Evolutionary conservation across 1,284 basidiomycete genomes (phyloP), one percentile per base, ranked within the genome.

Genomic region (Cryptococcus floricola): DNA sequence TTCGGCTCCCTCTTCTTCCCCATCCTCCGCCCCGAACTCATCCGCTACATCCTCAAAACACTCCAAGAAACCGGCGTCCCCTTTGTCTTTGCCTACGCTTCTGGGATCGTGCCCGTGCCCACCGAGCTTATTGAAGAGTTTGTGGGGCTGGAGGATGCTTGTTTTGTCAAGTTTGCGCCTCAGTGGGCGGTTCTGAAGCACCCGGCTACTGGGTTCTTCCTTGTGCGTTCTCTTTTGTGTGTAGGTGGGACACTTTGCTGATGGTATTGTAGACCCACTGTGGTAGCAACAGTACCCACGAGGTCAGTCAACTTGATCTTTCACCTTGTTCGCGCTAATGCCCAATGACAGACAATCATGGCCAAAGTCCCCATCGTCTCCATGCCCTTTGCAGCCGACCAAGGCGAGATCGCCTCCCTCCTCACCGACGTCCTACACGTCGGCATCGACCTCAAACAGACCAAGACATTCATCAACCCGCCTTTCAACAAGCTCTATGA

Each of bases 381-480:
- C 9, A 54, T 63, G 56, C 65, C 65, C 16, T 65, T 67, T 43
- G 59, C 48, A 8, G 65, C 65, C 13, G 65, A 67, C 51, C 65
- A 65, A 56, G 63, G 58, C 6, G 61, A 65, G 37, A 57, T 59
- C 31, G 45, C 59, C 16, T 13, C 50, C 2, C 23, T 60, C 38
- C 18, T 53, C 16, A 48, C 45, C 39, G 50, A 52, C 19, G 50
- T 48, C 13, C 58, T 53, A 41, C 55, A 55, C 37, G 61, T 53
- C 31, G 61, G 47, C 6, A 54, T 65, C 48, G 56, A 57, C n/a
- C 42, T 67, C 27, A 23, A 23, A 23, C 23, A 23, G 23, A 23
- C 23, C 23, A 23, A 23, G 23, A 23, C 23, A 23, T 23, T 67
- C 53, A 23, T 25, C 4, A 48, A 54, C 4, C 39, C 49, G 13